phyloP scores from a whole-genome alignment of 129 eudicot species.

The Escallonia herrerae region DNA sequence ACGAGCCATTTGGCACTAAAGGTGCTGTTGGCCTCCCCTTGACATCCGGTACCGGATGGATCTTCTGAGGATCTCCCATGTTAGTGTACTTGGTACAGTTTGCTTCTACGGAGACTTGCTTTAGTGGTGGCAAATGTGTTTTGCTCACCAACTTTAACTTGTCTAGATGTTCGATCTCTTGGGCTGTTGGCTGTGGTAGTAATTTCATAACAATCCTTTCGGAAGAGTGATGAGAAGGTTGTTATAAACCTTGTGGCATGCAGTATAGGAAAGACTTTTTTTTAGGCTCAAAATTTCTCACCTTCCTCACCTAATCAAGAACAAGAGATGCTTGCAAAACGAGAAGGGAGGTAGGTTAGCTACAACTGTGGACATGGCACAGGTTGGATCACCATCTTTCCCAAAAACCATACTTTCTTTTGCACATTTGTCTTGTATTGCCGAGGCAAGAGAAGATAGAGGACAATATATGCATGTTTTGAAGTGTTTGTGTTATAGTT shows the following conservation, averaged over 20 bases:
- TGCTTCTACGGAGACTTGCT: too few relatives aligned
- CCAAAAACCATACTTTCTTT: too few relatives aligned
- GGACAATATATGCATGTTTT: too few relatives aligned
- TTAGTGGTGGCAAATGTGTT: too few relatives aligned
- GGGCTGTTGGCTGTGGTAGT: background rate
- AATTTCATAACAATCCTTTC: background rate
- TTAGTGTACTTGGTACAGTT: background rate
- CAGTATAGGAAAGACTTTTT: background rate
- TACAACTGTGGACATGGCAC: background rate
- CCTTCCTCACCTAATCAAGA: conserved; percentile 18
- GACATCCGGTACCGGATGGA: conserved; percentile 27
- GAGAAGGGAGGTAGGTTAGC: conserved; percentile 20
- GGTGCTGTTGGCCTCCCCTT: conserved; percentile 20
- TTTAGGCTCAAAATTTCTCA: background rate
- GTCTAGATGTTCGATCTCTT: background rate
- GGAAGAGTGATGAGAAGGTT: too few relatives aligned
- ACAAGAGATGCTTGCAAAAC: background rate
- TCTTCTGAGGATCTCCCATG: conserved; percentile 25
- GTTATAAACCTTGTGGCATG: background rate
- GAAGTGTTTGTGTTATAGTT: too few relatives aligned
- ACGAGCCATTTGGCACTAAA: conserved; percentile 4
- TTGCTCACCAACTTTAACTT: too few relatives aligned
- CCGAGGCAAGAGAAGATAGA: too few relatives aligned
- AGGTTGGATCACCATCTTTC: too few relatives aligned
- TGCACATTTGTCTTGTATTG: too few relatives aligned